Conservation (phyloP, 1,139 yeast species). For the Arxiozyma slooffiae region DNA sequence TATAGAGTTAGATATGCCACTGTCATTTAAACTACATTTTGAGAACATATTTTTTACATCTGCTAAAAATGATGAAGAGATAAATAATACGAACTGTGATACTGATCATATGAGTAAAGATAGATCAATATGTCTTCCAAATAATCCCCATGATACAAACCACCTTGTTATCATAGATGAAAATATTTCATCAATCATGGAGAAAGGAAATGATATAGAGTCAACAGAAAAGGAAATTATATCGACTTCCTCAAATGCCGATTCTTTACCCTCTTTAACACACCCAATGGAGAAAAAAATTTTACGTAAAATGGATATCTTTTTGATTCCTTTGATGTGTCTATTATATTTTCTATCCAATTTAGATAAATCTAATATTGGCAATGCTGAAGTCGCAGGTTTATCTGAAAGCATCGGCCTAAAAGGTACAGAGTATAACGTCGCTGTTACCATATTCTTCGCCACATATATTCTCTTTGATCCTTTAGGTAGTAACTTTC, state of each 20-base stretch:
- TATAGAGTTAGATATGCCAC: slow-evolving; percentile 4
- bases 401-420: slow-evolving; percentile 42
- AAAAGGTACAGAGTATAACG: slow-evolving; percentile 42
- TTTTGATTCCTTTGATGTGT: slow-evolving; percentile 46
- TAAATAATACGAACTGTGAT: neutral
- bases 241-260: slow-evolving; percentile 23
- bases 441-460: slow-evolving; percentile 44
- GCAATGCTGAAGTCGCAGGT: slow-evolving; percentile 52
- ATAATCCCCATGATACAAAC: neutral
- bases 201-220: neutral
- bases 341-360: slow-evolving; percentile 46
- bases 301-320: slow-evolving; percentile 40
- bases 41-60: slow-evolving; percentile 10
- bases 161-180: neutral
- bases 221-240: slow-evolving; percentile 15
- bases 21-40: slow-evolving; percentile 8
- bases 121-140: neutral
- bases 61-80: neutral
- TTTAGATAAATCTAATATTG: slow-evolving; percentile 51
- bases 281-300: slow-evolving; percentile 35
- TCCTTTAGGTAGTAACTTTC: slow-evolving; percentile 40
- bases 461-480: slow-evolving; percentile 50
- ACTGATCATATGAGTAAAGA: slow-evolving; percentile 2
- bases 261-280: slow-evolving; percentile 20
- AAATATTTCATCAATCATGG: neutral